Evolutionary conservation across 2,329 filamentous ascomycete genomes (phyloP).

Genomic region (Fusarium chlamydosporum): DNA sequence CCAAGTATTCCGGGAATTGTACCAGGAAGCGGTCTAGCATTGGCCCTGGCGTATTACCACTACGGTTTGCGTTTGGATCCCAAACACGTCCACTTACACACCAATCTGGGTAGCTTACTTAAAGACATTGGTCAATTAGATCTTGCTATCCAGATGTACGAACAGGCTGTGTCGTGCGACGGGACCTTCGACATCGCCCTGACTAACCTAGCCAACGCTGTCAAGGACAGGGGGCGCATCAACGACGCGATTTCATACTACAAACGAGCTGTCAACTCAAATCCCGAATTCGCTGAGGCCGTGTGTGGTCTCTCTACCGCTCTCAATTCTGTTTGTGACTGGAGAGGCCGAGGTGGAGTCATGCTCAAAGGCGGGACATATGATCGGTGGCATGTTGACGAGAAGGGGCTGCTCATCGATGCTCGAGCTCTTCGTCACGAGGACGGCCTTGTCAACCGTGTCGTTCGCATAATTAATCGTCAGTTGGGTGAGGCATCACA

Average conservation of each 20-base stretch:
- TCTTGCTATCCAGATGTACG: slow-evolving; percentile 96
- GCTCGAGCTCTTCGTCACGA: slow-evolving; percentile 71
- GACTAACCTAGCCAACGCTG: slow-evolving; percentile 95
- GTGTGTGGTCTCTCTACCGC: slow-evolving; percentile 96
- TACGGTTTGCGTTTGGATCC: slow-evolving; percentile 90
- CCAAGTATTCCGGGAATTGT: slow-evolving; percentile 79
- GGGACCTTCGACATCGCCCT: slow-evolving; percentile 96
- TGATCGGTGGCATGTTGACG: slow-evolving; percentile 95
- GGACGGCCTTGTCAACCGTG: slow-evolving; percentile 89
- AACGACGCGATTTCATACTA: slow-evolving; percentile 95
- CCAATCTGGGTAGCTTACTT: slow-evolving; percentile 92
- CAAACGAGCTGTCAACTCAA: slow-evolving; percentile 88
- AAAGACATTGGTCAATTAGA: slow-evolving; percentile 97
- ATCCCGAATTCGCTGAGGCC: slow-evolving; percentile 95
- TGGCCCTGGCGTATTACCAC: slow-evolving; percentile 94
- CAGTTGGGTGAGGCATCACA: slow-evolving; percentile 87
- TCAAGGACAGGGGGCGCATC: slow-evolving; percentile 95
- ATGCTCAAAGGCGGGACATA: slow-evolving; percentile 78
- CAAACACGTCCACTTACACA: slow-evolving; percentile 95
- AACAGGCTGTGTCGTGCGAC: slow-evolving; percentile 92
- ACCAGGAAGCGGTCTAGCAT: slow-evolving; percentile 86
- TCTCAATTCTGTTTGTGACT: slow-evolving; percentile 95
- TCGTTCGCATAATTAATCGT: slow-evolving; percentile 89
- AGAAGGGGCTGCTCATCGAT: slow-evolving; percentile 85
- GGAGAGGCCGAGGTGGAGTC: slow-evolving; percentile 90